Percentiles rank a stretch among this genome's conserved stretches.
phyloP scores from a whole-genome alignment of 129 eudicot genomes.

The Rutidosis leptorrhynchoides region DNA sequence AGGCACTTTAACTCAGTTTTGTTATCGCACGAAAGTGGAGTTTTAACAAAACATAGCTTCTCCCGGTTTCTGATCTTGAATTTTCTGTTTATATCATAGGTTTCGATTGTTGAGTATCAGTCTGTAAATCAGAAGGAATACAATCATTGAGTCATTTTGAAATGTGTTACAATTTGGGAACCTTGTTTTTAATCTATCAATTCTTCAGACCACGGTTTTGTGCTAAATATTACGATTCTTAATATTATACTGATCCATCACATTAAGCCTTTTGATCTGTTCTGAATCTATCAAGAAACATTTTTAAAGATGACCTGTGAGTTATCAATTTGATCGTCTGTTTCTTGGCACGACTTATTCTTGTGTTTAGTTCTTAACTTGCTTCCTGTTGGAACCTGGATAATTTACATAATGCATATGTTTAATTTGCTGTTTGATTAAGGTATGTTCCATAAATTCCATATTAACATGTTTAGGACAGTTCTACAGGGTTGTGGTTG shows the following conservation, averaged over 20 bases:
- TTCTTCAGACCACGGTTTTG: not conserved
- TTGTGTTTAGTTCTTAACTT: conserved; percentile 1
- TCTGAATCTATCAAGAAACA: not conserved
- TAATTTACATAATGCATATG: not conserved
- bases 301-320: not conserved
- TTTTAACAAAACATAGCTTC: not conserved
- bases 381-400: not conserved
- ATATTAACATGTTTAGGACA: conserved; percentile 58
- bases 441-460: conserved; percentile 8
- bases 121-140: not conserved
- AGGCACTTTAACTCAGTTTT: not conserved
- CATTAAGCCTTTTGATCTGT: conserved; percentile 6
- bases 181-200: not conserved
- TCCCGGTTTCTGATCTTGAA: not conserved
- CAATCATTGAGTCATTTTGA: not conserved
- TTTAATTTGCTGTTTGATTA: not conserved
- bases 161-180: not conserved
- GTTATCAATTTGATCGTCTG: not conserved
- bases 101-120: not conserved
- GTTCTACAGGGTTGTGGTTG: conserved; percentile 97
- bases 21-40: not conserved
- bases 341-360: not conserved
- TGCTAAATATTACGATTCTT: not conserved
- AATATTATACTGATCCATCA: not conserved
- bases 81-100: not conserved